Evolutionary conservation across 345 rosid species (phyloP).

Genomic region (Eucalyptus regnans): DNA sequence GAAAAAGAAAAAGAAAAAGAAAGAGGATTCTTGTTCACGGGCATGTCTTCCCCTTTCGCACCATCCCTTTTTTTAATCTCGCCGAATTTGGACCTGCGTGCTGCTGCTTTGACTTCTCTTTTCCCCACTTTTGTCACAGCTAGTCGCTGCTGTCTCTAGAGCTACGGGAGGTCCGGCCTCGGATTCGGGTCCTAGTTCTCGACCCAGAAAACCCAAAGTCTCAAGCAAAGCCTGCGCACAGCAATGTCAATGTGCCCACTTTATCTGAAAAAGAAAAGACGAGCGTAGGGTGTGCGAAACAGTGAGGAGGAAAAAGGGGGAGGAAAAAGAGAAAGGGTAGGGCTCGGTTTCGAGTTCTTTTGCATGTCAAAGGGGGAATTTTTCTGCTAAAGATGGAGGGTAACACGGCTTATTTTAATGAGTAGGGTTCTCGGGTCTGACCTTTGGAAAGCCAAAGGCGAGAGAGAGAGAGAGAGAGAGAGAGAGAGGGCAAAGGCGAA

Average conservation of each 20-base stretch:
- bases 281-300: background rate
- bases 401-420: background rate
- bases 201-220: background rate
- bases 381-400: background rate
- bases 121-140: background rate
- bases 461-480: background rate
- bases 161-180: background rate
- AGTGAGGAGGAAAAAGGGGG: background rate
- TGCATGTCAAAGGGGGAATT: conserved; percentile 16
- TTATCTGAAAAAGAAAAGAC: background rate
- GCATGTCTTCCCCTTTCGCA: background rate
- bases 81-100: background rate
- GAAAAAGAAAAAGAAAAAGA: background rate
- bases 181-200: background rate
- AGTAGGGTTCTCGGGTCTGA: conserved; percentile 17
- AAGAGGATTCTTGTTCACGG: background rate
- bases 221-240: background rate
- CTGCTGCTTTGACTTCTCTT: background rate
- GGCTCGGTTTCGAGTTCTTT: background rate
- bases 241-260: background rate
- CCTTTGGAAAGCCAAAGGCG: conserved; percentile 41
- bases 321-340: background rate
- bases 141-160: background rate
- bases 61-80: background rate
- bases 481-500: background rate